Conservation (phyloP, 2,329 filamentous ascomycete species). For the Bipolaris cookei region DNA sequence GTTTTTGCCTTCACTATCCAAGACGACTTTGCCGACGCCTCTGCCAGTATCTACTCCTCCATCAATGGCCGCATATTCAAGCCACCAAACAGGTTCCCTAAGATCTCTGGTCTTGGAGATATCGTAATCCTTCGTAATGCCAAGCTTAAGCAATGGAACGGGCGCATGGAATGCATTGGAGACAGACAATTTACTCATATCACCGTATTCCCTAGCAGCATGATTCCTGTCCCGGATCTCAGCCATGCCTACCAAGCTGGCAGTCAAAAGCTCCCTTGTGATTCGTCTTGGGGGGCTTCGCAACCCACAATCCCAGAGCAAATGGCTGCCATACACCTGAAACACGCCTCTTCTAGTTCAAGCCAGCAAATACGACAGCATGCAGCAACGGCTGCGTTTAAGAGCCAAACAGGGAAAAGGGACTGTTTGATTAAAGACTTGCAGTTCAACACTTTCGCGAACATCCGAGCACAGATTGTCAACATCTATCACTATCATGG, state of each 20-base stretch:
- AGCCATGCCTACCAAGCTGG: conserved; percentile 28
- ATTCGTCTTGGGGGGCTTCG: conserved; percentile 2
- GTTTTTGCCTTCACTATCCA: conserved; percentile 47
- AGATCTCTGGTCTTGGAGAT: conserved; percentile 61
- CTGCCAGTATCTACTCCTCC: conserved; percentile 22
- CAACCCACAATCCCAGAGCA: conserved; percentile 29
- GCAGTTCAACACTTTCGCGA: conserved; percentile 62
- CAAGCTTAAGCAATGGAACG: conserved; percentile 25
- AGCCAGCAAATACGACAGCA: conserved; percentile 24
- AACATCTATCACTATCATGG: conserved; percentile 55
- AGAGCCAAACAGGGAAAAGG: conserved; percentile 16
- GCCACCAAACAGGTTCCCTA: conserved; percentile 48
- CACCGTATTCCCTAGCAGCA: conserved; percentile 26
- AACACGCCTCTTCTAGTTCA: conserved; percentile 27
- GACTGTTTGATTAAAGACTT: conserved; percentile 69
- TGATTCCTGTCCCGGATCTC: conserved; percentile 28
- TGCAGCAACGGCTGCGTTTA: conserved; percentile 12
- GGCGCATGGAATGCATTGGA: conserved; percentile 20
- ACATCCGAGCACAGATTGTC: conserved; percentile 76
- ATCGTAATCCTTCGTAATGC: conserved; percentile 65
- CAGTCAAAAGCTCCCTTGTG: conserved; percentile 19
- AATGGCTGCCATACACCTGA: conserved; percentile 34
- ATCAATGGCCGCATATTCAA: conserved; percentile 38
- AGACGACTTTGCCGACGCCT: conserved; percentile 42
- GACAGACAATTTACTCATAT: conserved; percentile 1